These are phyloP conservation scores for Mycena indigotica DNA, from an alignment of 768 basidiomycete species.

Conservation along the genomic window DNA sequence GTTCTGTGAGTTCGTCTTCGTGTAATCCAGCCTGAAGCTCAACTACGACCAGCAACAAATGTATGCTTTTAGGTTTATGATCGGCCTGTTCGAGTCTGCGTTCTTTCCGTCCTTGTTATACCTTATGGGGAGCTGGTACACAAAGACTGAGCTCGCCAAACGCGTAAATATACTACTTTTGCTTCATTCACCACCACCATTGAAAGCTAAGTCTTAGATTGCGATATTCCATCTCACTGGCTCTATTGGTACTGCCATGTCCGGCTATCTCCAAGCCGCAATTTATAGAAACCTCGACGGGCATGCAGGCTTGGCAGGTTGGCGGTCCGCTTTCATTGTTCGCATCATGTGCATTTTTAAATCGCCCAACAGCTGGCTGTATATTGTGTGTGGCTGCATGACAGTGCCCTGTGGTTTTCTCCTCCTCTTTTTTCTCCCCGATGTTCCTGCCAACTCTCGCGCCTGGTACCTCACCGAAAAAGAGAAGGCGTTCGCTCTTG, in stretches of 20 bases:
- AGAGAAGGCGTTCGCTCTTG: constrained; percentile 27
- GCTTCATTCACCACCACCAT: not conserved
- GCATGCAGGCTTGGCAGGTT: constrained; percentile 26
- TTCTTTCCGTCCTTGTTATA: constrained; percentile 28
- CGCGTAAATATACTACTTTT: constrained; percentile 12
- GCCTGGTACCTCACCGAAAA: constrained; percentile 28
- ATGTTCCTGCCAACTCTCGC: constrained; percentile 27
- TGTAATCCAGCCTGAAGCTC: not conserved
- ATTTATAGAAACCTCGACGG: constrained; percentile 28
- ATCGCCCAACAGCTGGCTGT: constrained; percentile 24
- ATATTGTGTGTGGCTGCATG: constrained; percentile 30
- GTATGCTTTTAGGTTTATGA: constrained; percentile 28
- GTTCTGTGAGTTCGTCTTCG: constrained; percentile 11
- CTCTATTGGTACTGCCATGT: constrained; percentile 28
- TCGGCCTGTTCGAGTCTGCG: constrained; percentile 27
- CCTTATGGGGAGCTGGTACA: constrained; percentile 31
- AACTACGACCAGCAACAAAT: constrained; percentile 20
- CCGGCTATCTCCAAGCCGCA: constrained; percentile 29
- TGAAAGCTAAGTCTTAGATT: constrained; percentile 3
- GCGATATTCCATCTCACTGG: constrained; percentile 31
- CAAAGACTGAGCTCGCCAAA: constrained; percentile 28
- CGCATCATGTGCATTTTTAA: not conserved
- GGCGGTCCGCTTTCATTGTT: constrained; percentile 20
- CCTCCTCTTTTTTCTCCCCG: constrained; percentile 26
- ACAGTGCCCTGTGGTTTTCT: constrained; percentile 27